Evolutionary conservation across 2,329 filamentous ascomycete species (phyloP), one percentile per base, ranked within the genome.

Genomic region (Albifimbria verrucaria): DNA sequence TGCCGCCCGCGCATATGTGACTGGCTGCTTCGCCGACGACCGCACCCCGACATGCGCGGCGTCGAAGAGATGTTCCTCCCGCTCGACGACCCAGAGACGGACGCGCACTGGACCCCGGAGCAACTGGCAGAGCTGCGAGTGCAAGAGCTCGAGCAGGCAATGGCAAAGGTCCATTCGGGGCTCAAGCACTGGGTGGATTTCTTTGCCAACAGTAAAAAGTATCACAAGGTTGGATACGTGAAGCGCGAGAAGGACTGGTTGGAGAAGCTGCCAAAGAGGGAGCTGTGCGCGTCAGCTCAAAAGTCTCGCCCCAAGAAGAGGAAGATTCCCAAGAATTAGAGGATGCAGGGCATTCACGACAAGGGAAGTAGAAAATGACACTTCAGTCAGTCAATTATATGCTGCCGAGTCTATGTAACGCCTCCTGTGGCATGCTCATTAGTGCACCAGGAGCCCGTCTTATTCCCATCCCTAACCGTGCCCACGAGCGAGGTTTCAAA

Each of bases 11-110:
- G 91, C 87, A 20, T 99, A 92, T 71, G 86, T 99, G 10, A 97
- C 94, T 2, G 91, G 90, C 18, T 99, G 94, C 71, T 99, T 99
- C 74, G 76, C 83, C 39, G 87, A 91, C 58, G 94, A 99, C 76
- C 77, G 86, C 26, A 94, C 87, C 80, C 89, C 3, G 94, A 99
- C 73, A 75, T 97, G 68, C 83, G 89, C 56, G 94, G 94, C 45
- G 87, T 90, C 4, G 94, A 97, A 74, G 81, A 86, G 57, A 94
- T 95, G 82, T 97, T 85, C 72, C 68, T 93, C 9, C 85, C 85
- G 2, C 62, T 83, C 28, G 83, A 87, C 67, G 78, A 87, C 63
- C 75, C 79, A 1, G 76, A 77, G 52, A 79, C 88, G 23, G 88
- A 92, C 68, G 62, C 66, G 32, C 71, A 80, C 63, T 86, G 77